Evolutionary conservation across 805 yeast genomes (phyloP), one percentile per base, ranked within the genome.

Genomic region (Metschnikowia gruessii): DNA sequence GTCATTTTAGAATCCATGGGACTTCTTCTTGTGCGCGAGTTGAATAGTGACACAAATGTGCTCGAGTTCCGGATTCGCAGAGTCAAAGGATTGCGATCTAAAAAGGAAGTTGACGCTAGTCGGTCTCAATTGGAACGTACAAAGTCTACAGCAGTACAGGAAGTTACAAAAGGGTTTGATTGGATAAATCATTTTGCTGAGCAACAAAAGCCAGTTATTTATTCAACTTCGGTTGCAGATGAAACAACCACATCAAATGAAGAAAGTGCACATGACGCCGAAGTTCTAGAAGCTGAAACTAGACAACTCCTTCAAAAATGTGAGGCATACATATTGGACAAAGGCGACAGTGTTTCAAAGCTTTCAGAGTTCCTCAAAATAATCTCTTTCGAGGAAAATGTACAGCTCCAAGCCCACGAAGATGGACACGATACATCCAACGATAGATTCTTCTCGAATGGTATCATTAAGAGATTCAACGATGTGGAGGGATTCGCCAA

Each of bases 401-500:
- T 58, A 9, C 62, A 57, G 33, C 42, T 46, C 12, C 49, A 48
- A 39, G 38, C 57, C 12, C 66, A 57, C 19, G 50, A 43, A 19
- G 50, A 43, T 28, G 45, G 44, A 31, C 22, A 34, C n/a, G 46
- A 36, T 16, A 30, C 17, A 4, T 16, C 37, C 13, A 32, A 48
- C 9, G 55, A 59, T 13, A 58, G 56, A 34, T 71, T 71, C 52
- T 70, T 72, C 54, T 56, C 66, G 43, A 63, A 65, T 43, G 75
- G 75, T 0, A 68, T 90, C 2, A 75, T 82, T 32, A 82, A 85
- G 60, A 72, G 99, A 48, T 91, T 94, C 58, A 80, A 78, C 45
- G 98, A 92, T 59, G 95, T 92, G 42, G 98, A 94, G 62, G 80
- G 84, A 5, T 74, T 91, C 56, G 98, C 98, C 2, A 83, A 94